These are phyloP conservation scores for Phlebopus sp. DNA, from an alignment of 1,284 basidiomycete species.

Conservation along the genomic window DNA sequence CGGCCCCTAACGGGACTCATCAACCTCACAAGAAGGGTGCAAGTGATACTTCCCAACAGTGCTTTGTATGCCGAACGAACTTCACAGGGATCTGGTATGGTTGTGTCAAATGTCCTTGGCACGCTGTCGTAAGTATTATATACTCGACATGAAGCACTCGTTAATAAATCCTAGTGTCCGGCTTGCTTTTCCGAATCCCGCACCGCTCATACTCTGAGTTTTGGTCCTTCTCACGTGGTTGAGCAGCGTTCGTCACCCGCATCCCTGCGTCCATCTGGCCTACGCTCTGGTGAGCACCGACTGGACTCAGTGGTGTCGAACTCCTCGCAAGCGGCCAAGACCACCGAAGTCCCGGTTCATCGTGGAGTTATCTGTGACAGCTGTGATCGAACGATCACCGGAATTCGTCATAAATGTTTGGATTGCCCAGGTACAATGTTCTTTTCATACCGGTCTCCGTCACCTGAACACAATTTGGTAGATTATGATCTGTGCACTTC, in stretches of 20 bases:
- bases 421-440: conserved; percentile 58
- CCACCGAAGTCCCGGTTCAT: conserved; percentile 14
- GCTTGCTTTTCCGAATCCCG: conserved; percentile 29
- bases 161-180: conserved; percentile 20
- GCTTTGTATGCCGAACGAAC: conserved; percentile 40
- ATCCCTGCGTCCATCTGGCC: conserved; percentile 1
- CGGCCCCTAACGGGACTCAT: not conserved
- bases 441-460: not conserved
- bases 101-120: conserved; percentile 46
- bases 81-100: conserved; percentile 40
- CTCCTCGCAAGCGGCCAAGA: not conserved
- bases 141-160: conserved; percentile 29
- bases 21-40: not conserved
- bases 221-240: conserved; percentile 30
- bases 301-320: not conserved
- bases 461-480: conserved; percentile 18
- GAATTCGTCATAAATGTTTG: conserved; percentile 70
- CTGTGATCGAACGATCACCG: conserved; percentile 54
- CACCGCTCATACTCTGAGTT: conserved; percentile 27
- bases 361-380: conserved; percentile 38
- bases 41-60: conserved; percentile 25
- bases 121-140: conserved; percentile 37
- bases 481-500: conserved; percentile 71
- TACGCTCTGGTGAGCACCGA: not conserved
- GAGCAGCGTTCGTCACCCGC: conserved; percentile 12